Evolutionary conservation across 2,329 filamentous ascomycete species (phyloP), one percentile per base, ranked within the genome.

Genomic region (Aspergillus awamori): DNA sequence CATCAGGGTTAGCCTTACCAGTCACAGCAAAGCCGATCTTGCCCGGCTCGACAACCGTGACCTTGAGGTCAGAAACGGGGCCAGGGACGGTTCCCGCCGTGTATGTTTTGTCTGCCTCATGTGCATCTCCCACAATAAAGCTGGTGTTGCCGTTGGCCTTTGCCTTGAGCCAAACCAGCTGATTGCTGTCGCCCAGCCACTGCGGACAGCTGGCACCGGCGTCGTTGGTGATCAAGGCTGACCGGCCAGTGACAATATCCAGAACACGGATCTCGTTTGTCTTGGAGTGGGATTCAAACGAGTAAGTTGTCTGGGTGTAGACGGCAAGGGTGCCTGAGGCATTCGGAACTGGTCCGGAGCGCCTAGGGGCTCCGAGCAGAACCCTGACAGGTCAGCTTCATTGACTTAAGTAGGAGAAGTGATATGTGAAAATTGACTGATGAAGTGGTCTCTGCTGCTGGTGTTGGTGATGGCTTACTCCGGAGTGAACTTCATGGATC

Each of bases 301-400:
- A 82, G 63, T 83, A 83, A n/a, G 76, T 74, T 2, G 80, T 79
- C 57, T 82, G 79, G 8, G 78, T 81, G 67, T 81, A 82, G 10
- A 82, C 73, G 5, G 79, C 77, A 28, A 81, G 73, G 13, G 76
- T 81, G n/a, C 81, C 81, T 24, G 77, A 70, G 1, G 79, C 69
- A 65, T 80, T 81, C 28, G 81, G 80, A 54, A 76, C 65, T 43
- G 77, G 80, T 43, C 77, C 70, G 36, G 79, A 81, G 63, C 80
- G 74, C 62, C 80, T 74, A 33, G 81, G 81, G 57, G 80, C 79
- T 65, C 76, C 77, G 59, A 83, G 72, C 39, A 83, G 74, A 51
- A 80, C 77, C 72, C 80, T 81, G 38, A 52, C 24, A 7, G 28
- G 15, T 67, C 11, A 64, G 58, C 45, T 15, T 22, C 20, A 5